phyloP scores from a whole-genome alignment of 1,284 basidiomycete species.

The Violaceomyces palustris region DNA sequence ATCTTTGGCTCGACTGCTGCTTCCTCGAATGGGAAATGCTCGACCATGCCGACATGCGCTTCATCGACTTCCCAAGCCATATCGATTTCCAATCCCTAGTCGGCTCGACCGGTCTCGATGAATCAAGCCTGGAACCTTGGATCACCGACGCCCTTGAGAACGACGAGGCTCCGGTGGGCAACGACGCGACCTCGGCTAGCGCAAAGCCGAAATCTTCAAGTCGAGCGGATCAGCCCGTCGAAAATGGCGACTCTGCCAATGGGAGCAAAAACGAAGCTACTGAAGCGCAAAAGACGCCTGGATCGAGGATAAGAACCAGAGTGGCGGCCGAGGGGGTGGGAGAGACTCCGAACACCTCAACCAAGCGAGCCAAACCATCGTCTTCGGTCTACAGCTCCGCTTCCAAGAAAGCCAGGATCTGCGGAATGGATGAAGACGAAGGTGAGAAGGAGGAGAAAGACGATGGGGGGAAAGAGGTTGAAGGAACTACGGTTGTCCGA shows the following conservation, averaged over 20 bases:
- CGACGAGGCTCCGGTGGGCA: conserved; percentile 16
- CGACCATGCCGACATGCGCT: conserved; percentile 19
- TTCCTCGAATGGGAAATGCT: conserved; percentile 55
- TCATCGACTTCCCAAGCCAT: conserved; percentile 21
- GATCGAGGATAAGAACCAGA: no score
- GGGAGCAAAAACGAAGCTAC: conserved; percentile 1
- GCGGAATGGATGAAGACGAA: no score
- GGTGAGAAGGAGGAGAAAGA: no score
- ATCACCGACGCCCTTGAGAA: conserved; percentile 21
- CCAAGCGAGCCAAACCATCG: no score
- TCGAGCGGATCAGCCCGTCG: background rate
- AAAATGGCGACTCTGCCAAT: background rate
- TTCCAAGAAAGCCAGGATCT: no score
- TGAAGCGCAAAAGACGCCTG: no score
- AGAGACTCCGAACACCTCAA: no score
- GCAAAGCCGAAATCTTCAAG: background rate
- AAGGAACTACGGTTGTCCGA: no score
- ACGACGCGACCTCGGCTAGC: background rate
- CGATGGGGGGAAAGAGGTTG: no score
- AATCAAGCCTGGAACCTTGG: conserved; percentile 24
- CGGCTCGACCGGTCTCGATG: conserved; percentile 13
- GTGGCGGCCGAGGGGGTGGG: no score
- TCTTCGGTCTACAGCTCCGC: no score
- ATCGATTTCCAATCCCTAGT: conserved; percentile 18
- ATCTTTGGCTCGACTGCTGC: conserved; percentile 82